These are phyloP conservation scores for Flaveria trinervia DNA, from an alignment of 129 eudicot genomes.

Conservation along the genomic window DNA sequence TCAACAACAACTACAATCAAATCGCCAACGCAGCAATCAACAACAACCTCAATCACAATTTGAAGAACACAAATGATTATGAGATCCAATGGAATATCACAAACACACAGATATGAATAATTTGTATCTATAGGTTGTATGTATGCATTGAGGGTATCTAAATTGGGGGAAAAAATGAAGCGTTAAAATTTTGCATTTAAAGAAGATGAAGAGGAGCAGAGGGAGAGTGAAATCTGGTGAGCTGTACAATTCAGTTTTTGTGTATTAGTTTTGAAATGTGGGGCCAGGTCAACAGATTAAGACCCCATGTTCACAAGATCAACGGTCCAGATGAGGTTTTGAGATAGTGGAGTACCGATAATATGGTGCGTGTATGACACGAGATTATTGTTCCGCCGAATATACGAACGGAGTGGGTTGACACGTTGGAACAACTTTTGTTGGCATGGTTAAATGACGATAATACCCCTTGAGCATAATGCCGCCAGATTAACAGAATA, in stretches of 20 bases:
- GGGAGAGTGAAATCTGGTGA: conserved; percentile 42
- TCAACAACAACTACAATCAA: neutral
- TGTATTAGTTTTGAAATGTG: conserved; percentile 23
- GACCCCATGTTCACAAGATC: conserved; percentile 16
- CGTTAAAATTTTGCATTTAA: neutral
- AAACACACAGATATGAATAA: neutral
- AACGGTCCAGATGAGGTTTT: conserved; percentile 27
- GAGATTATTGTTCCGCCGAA: conserved; percentile 31
- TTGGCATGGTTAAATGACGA: conserved; percentile 4
- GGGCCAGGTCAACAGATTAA: conserved; percentile 21
- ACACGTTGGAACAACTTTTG: conserved; percentile 30
- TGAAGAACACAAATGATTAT: neutral
- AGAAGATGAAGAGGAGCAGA: conserved; percentile 2
- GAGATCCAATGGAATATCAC: neutral
- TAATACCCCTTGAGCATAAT: conserved; percentile 10
- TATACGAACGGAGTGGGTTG: conserved; percentile 37
- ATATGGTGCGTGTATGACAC: conserved; percentile 33
- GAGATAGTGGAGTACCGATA: conserved; percentile 36
- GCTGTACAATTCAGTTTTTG: conserved; percentile 35
- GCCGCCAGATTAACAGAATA: conserved; percentile 20
- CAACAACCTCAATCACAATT: conserved; percentile 8
- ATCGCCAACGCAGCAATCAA: conserved; percentile 13
- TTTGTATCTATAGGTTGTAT: conserved; percentile 13
- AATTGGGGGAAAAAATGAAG: neutral
- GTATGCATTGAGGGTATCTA: neutral